These are phyloP conservation scores for Psilocybe mexicana DNA, from an alignment of 1,284 basidiomycete genomes.

Conservation along the genomic window DNA sequence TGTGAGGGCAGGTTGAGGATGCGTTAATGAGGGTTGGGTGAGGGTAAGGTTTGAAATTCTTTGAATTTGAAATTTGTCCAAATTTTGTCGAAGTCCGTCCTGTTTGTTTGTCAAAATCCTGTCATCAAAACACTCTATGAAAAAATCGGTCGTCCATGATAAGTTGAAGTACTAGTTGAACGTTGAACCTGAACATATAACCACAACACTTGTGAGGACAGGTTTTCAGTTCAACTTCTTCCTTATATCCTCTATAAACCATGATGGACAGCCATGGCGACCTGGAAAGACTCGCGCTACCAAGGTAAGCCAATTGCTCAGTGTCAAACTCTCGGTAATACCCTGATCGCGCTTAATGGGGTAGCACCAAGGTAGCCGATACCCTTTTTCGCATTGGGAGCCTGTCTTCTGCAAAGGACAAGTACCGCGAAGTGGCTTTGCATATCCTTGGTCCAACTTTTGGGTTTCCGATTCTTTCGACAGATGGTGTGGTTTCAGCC, in stretches of 20 bases:
- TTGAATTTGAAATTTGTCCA: no score
- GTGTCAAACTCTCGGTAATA: not conserved
- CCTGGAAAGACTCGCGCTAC: not conserved
- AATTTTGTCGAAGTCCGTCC: no score
- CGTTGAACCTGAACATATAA: no score
- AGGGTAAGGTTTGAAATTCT: no score
- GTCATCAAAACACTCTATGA: no score
- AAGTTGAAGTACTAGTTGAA: no score
- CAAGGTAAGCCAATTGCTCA: not conserved
- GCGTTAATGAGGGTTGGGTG: no score
- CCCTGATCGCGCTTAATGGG: not conserved
- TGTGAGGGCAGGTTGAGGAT: no score
- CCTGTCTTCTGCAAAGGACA: constrained; percentile 4
- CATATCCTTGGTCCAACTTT: not conserved
- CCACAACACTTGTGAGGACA: no score
- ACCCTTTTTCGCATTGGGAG: constrained; percentile 7
- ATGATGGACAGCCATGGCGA: not conserved
- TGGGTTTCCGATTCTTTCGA: not conserved
- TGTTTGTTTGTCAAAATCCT: no score
- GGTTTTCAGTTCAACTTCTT: no score
- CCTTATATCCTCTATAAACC: not conserved
- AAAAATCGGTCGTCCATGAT: no score
- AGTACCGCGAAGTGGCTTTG: not conserved
- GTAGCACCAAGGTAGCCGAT: constrained; percentile 7
- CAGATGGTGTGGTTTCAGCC: not conserved